phyloP scores from a whole-genome alignment of 345 rosid genomes.

The Arabis alpina region DNA sequence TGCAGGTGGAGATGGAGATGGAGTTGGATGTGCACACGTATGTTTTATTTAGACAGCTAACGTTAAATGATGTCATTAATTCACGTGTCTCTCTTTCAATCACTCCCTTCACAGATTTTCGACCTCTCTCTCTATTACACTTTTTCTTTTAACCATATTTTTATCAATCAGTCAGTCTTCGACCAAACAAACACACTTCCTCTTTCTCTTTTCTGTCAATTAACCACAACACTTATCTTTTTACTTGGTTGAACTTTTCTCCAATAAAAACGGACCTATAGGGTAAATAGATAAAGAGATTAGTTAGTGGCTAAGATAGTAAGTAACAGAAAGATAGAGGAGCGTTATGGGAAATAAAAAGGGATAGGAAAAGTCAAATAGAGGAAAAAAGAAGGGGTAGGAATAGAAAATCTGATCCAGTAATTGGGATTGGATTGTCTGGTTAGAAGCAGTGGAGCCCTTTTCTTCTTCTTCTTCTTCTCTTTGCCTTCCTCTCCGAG shows the following conservation, averaged over 20 bases:
- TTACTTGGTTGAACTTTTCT: neutral
- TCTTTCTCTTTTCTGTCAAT: constrained; percentile 7
- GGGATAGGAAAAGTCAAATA: constrained; percentile 32
- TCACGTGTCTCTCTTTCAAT: constrained; percentile 43
- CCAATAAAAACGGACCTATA: no score
- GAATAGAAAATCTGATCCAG: constrained; percentile 44
- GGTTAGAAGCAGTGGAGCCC: constrained; percentile 48
- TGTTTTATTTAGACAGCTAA: constrained; percentile 40
- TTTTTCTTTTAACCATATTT: neutral
- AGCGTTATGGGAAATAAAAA: neutral
- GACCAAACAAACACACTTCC: constrained; percentile 33
- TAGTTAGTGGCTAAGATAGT: neutral
- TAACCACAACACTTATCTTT: constrained; percentile 1
- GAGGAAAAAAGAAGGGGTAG: constrained; percentile 33
- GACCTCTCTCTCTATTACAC: constrained; percentile 1
- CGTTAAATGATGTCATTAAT: constrained; percentile 30
- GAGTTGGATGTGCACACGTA: constrained; percentile 39
- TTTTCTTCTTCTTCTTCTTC: neutral
- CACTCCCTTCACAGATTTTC: constrained; percentile 33
- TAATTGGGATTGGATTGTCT: constrained; percentile 42
- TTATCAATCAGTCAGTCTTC: constrained; percentile 16
- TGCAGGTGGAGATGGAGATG: constrained; percentile 35
- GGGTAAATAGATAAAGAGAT: neutral
- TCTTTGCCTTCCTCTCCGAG: constrained; percentile 18
- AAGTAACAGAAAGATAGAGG: constrained; percentile 19